Conservation (phyloP, 192 early-diverging fungal genomes). For the Glomus cerebriforme region DNA sequence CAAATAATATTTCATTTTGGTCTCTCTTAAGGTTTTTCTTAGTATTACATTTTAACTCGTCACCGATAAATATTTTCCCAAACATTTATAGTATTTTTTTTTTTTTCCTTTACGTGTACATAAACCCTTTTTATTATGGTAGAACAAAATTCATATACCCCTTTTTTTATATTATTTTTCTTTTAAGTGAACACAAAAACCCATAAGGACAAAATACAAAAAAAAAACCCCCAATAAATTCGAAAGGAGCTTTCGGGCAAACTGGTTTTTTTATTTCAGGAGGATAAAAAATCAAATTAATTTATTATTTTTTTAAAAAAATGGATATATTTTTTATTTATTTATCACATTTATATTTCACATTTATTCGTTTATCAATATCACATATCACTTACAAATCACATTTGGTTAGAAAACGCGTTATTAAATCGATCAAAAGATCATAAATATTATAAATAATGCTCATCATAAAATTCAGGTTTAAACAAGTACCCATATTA, state of each 20-base stretch:
- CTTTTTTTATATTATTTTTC: neutral
- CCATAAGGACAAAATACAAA: conserved; percentile 10
- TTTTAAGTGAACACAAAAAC: conserved; percentile 3
- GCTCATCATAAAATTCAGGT: neutral
- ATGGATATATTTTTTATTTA: neutral
- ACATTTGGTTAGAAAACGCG: no score
- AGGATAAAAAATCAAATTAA: conserved; percentile 11
- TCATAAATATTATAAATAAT: neutral
- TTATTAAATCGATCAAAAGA: no score
- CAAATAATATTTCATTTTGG: no score
- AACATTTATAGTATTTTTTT: neutral
- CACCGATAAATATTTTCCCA: neutral
- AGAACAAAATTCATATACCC: neutral
- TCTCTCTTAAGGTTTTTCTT: neutral
- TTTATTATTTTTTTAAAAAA: neutral
- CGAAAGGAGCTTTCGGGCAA: conserved; percentile 2
- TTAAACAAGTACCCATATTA: neutral
- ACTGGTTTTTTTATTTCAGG: conserved; percentile 21
- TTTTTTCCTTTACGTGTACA: neutral
- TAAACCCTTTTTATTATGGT: neutral
- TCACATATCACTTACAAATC: no score
- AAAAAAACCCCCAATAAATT: neutral
- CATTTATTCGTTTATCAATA: no score
- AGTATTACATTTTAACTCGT: neutral
- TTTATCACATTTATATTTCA: no score